Evolutionary conservation across 106 monocot species (phyloP).

Genomic region (Dendrobium officinale): DNA sequence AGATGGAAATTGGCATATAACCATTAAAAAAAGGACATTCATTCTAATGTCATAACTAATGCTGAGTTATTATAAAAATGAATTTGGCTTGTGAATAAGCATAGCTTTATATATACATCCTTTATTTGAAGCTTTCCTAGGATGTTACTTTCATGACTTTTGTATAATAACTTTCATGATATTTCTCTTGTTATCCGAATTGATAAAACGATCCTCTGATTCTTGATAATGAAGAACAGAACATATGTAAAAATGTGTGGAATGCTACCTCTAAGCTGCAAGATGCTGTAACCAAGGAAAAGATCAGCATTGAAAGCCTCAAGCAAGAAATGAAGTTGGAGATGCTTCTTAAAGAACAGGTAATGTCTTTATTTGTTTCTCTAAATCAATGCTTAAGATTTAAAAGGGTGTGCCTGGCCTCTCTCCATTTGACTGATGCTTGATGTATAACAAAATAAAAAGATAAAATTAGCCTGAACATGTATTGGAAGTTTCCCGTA

Average conservation of each 20-base stretch:
- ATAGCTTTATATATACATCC: not conserved
- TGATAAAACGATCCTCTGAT: not conserved
- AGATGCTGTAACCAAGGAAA: constrained; percentile 46
- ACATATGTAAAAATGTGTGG: constrained; percentile 45
- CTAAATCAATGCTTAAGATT: not conserved
- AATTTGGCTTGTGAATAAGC: not conserved
- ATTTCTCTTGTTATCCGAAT: not conserved
- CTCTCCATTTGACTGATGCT: not conserved
- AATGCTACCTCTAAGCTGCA: constrained; percentile 35
- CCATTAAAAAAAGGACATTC: too few species aligned
- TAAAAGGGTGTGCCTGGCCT: not conserved
- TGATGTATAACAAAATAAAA: not conserved
- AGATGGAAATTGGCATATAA: too few species aligned
- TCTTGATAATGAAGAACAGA: constrained; percentile 35
- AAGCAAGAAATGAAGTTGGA: constrained; percentile 47
- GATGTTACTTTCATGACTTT: not conserved
- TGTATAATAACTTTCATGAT: not conserved
- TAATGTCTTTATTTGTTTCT: constrained; percentile 26
- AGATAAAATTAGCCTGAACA: not conserved
- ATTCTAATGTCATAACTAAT: too few species aligned
- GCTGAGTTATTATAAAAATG: too few species aligned
- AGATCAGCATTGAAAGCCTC: constrained; percentile 42
- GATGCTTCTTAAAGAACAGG: constrained; percentile 64
- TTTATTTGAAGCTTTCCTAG: not conserved
- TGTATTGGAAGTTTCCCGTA: not conserved